Evolutionary conservation across 2,329 filamentous ascomycete genomes (phyloP), one percentile per base, ranked within the genome.

Genomic region (Microsporum ferrugineum): DNA sequence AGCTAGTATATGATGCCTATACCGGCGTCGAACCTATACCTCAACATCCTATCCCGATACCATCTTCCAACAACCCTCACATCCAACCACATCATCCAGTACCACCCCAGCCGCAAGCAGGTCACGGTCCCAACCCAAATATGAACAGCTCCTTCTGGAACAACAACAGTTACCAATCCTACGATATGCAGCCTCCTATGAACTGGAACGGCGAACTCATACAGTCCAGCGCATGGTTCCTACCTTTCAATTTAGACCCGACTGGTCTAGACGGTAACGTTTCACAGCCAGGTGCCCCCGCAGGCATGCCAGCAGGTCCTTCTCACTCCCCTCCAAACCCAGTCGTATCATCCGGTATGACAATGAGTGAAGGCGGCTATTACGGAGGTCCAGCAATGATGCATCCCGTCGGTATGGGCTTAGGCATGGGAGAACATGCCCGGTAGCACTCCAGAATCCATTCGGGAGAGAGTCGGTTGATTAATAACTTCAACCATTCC

Each of bases 171-270:
- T 53, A 53, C 29, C 49, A 53, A n/a, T 17, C 57, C 31, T 43
- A 41, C 57, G 57, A 59, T 1, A 59, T 59, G 57, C 38, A 31
- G 23, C 34, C 34, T 3, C 1, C 73, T 70, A 2, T 69, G 34
- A 57, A 57, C 8, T 63, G 64, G 64, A 23, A 70, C 4, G 72
- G 71, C 56, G 73, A 74, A 47, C 74, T 70, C 62, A 71, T 74
- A 60, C 74, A 76, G 49, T 73, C 74, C 53, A 87, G 86, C 59
- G 89, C 88, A 3, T 97, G 91, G 89, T 95, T 95, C 72, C 85
- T 95, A 78, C 90, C 91, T 1, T 95, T 96, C 74, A 95, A 95
- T 70, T 84, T 95, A 74, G 88, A 94, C 62, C 88, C 90, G 3
- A 61, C 73, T 7, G 61, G 60, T n/a, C 39, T 64, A 17, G 61